Percentiles rank a stretch among this genome's conserved stretches.
Evolutionary conservation across 2,329 filamentous ascomycete species (phyloP).

Genomic region (Exophiala lecanii-corni): DNA sequence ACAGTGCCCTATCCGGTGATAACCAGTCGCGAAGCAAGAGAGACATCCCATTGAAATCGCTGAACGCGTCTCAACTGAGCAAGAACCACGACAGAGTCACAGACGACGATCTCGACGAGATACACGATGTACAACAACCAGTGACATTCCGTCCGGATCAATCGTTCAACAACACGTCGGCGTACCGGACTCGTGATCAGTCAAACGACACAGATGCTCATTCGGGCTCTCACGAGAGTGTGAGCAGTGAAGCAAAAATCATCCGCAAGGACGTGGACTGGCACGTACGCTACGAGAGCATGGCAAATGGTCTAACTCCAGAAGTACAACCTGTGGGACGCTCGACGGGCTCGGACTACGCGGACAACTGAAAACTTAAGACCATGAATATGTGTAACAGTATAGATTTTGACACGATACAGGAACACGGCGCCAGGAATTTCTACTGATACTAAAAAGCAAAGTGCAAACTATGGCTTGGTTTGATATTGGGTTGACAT

Average conservation of each 20-base stretch:
- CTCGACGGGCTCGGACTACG: neutral
- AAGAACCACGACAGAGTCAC: conserved; percentile 1
- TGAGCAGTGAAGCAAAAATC: conserved; percentile 13
- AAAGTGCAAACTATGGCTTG: no score
- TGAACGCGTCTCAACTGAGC: neutral
- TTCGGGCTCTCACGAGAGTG: conserved; percentile 11
- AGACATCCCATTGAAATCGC: neutral
- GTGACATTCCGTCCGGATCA: neutral
- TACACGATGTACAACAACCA: neutral
- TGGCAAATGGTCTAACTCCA: neutral
- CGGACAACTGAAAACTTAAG: no score
- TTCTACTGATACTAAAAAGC: no score
- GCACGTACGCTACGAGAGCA: conserved; percentile 8
- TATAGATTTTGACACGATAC: no score
- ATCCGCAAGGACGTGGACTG: conserved; percentile 13
- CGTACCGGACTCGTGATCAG: neutral
- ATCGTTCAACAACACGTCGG: conserved; percentile 3
- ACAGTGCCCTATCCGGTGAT: neutral
- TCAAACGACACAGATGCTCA: conserved; percentile 5
- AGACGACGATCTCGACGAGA: conserved; percentile 4
- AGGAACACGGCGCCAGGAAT: no score
- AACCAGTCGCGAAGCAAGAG: neutral
- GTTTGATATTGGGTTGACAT: no score
- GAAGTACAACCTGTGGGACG: neutral
- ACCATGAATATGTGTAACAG: no score